phyloP scores from a whole-genome alignment of 345 rosid species.

The Conringia planisiliqua region DNA sequence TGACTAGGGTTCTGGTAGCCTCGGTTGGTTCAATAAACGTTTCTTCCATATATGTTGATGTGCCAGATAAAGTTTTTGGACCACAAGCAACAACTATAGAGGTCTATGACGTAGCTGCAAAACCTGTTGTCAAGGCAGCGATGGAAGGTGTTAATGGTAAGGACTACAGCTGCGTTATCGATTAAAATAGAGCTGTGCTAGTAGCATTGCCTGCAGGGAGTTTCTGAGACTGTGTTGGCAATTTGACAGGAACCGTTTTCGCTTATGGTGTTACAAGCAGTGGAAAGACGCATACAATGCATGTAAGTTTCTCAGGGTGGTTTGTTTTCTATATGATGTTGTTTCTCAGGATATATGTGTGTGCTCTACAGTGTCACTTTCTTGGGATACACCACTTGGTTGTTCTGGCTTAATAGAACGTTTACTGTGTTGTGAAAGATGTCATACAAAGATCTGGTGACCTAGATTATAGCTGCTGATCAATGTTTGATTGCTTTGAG shows the following conservation, averaged over 20 bases:
- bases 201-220: background rate
- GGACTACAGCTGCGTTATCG: slow-evolving; percentile 1
- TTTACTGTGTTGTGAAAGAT: background rate
- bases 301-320: slow-evolving; percentile 48
- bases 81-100: slow-evolving; percentile 68
- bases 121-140: slow-evolving; percentile 95
- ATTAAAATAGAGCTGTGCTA: background rate
- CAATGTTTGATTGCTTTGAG: slow-evolving; percentile 9
- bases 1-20: background rate
- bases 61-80: slow-evolving; percentile 89
- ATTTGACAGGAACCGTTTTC: slow-evolving; percentile 81
- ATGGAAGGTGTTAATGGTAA: slow-evolving; percentile 99
- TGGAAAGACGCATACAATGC: slow-evolving; percentile 99
- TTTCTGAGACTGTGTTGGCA: slow-evolving; percentile 2
- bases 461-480: background rate
- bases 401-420: background rate
- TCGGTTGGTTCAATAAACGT: background rate
- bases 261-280: slow-evolving; percentile 99
- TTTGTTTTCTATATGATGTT: background rate
- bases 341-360: background rate
- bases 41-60: background rate
- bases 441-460: background rate
- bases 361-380: background rate
- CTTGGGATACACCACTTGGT: background rate
- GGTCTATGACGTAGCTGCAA: slow-evolving; percentile 92